A percentile compares a stretch with the other conserved stretches of the same genome.
Conservation (phyloP, 768 basidiomycete genomes). For the Strobilomyces dryophilus region DNA sequence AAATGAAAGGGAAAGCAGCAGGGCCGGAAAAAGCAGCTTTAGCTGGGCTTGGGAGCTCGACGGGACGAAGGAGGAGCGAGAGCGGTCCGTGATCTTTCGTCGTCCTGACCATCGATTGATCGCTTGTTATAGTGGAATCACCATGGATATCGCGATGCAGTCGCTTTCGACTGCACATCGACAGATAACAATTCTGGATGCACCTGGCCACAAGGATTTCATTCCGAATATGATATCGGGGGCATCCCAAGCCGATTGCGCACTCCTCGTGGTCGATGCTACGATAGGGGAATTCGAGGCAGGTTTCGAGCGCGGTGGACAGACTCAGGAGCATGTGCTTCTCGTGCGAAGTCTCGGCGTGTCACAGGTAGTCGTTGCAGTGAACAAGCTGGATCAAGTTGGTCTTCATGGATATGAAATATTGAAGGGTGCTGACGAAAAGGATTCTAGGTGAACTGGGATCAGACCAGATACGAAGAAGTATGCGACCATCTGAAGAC, state of each 20-base stretch:
- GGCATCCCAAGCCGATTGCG: slow-evolving; percentile 94
- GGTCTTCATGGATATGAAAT: slow-evolving; percentile 15
- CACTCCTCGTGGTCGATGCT: slow-evolving; percentile 89
- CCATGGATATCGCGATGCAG: slow-evolving; percentile 94
- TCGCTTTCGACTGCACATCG: slow-evolving; percentile 69
- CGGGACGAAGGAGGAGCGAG: slow-evolving; percentile 87
- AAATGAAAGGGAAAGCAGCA: slow-evolving; percentile 87
- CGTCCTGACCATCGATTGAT: slow-evolving; percentile 7
- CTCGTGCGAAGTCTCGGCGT: slow-evolving; percentile 92
- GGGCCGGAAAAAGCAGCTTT: slow-evolving; percentile 91
- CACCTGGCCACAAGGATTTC: slow-evolving; percentile 96
- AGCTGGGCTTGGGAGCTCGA: slow-evolving; percentile 99
- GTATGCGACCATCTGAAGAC: slow-evolving; percentile 70
- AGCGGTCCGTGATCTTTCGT: slow-evolving; percentile 53
- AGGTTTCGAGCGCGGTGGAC: slow-evolving; percentile 90
- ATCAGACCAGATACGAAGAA: slow-evolving; percentile 76
- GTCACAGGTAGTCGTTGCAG: slow-evolving; percentile 82
- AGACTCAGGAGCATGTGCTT: slow-evolving; percentile 91
- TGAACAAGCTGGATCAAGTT: slow-evolving; percentile 95
- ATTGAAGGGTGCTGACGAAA: neutral
- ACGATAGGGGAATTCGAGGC: slow-evolving; percentile 91
- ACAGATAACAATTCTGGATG: slow-evolving; percentile 90
- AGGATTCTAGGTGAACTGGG: slow-evolving; percentile 75
- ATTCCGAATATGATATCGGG: slow-evolving; percentile 99
- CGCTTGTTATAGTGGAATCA: slow-evolving; percentile 69